Conservation (phyloP, 768 basidiomycete species). For the Collybia nuda region DNA sequence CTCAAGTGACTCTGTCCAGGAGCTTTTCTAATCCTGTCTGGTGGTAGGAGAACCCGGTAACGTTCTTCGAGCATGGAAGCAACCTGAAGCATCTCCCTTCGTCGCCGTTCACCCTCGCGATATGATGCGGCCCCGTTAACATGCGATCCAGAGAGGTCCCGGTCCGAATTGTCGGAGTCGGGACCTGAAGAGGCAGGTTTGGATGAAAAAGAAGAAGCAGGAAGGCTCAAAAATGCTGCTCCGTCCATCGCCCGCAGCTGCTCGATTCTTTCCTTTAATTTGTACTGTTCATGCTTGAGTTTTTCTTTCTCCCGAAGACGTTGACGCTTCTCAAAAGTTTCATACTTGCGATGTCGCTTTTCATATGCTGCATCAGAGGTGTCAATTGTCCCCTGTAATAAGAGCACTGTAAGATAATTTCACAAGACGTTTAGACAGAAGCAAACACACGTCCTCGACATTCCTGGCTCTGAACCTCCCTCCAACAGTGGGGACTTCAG, state of each 20-base stretch:
- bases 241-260: constrained; percentile 76
- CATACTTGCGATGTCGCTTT: constrained; percentile 83
- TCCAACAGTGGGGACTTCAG: constrained; percentile 53
- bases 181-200: constrained; percentile 19
- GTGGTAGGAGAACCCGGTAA: constrained; percentile 72
- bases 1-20: constrained; percentile 14
- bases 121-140: constrained; percentile 36
- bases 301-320: constrained; percentile 90
- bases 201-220: constrained; percentile 57
- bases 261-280: constrained; percentile 86
- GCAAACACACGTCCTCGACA: constrained; percentile 63
- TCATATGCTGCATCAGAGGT: constrained; percentile 82
- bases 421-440: constrained; percentile 4
- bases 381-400: constrained; percentile 53
- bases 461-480: constrained; percentile 67
- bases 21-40: constrained; percentile 48
- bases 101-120: constrained; percentile 71
- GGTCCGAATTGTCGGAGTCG: constrained; percentile 24
- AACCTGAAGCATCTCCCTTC: constrained; percentile 71
- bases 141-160: constrained; percentile 29
- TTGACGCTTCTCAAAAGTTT: constrained; percentile 82
- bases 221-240: constrained; percentile 63
- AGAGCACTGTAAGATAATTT: constrained; percentile 9
- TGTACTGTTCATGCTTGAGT: constrained; percentile 88
- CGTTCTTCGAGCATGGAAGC: constrained; percentile 69